phyloP scores from a whole-genome alignment of 306 rosid genomes.

The Trichosanthes truncata region DNA sequence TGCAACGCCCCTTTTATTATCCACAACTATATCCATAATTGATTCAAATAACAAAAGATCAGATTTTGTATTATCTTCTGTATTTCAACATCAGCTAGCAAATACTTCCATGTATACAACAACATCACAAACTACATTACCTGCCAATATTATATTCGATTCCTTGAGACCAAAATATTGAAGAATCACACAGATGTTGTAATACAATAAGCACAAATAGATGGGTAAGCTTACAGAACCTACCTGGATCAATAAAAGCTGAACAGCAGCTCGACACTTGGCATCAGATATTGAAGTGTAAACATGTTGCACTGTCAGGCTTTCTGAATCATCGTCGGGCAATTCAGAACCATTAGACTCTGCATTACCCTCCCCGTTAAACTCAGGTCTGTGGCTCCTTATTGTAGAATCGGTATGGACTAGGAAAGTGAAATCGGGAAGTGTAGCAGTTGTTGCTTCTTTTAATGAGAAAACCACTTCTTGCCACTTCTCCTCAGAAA shows the following conservation, averaged over 20 bases:
- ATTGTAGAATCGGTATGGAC: slow-evolving; percentile 23
- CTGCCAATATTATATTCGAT: not conserved
- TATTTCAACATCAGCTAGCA: not conserved
- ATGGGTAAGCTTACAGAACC: not conserved
- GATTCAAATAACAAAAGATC: not conserved
- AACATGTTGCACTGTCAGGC: slow-evolving; percentile 28
- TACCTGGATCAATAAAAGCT: slow-evolving; percentile 94
- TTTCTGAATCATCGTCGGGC: slow-evolving; percentile 38
- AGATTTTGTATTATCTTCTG: not conserved
- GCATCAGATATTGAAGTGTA: slow-evolving; percentile 57
- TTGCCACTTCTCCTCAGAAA: slow-evolving; percentile 93
- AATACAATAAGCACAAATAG: not conserved
- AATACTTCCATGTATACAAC: not conserved
- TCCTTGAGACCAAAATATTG: not conserved
- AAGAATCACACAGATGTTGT: not conserved
- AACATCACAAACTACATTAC: not conserved
- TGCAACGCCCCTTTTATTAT: not conserved
- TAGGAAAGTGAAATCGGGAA: slow-evolving; percentile 75
- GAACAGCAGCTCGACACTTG: slow-evolving; percentile 94
- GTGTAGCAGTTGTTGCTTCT: slow-evolving; percentile 81
- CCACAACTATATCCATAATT: not conserved
- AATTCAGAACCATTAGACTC: slow-evolving; percentile 38
- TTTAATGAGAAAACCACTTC: slow-evolving; percentile 81
- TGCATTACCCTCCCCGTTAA: slow-evolving; percentile 31
- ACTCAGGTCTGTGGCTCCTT: slow-evolving; percentile 31